Conservation (phyloP, 2,329 filamentous ascomycete species). For the Curvularia eragrostidis region DNA sequence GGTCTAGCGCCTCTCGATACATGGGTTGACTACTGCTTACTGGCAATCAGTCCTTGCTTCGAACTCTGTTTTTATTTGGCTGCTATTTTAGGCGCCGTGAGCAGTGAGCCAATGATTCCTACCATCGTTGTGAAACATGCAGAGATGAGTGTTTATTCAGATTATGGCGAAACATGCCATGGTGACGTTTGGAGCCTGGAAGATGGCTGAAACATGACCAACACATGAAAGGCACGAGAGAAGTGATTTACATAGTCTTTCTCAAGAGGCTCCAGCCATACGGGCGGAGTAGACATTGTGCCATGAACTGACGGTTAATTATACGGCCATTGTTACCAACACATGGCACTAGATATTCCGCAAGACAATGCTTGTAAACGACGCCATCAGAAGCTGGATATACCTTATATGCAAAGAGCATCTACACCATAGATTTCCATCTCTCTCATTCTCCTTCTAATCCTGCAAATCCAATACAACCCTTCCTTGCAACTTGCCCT, state of each 20-base stretch:
- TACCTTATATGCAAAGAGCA: not conserved
- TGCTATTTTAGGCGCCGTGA: not conserved
- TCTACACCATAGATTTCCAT: not conserved
- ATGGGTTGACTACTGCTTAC: not conserved
- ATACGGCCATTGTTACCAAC: too few relatives aligned
- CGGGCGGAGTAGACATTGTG: too few relatives aligned
- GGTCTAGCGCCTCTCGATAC: not conserved
- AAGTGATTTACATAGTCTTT: not conserved
- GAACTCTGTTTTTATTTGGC: not conserved
- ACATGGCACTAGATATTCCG: too few relatives aligned
- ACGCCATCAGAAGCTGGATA: not conserved
- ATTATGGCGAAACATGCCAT: not conserved
- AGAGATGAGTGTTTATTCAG: not conserved
- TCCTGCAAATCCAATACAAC: conserved; percentile 55
- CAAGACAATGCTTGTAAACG: not conserved
- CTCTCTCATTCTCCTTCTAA: not conserved
- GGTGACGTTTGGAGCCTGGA: not conserved
- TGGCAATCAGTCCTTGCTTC: not conserved
- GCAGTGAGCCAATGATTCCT: not conserved
- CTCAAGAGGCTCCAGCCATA: too few relatives aligned
- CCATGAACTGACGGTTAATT: too few relatives aligned
- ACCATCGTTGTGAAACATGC: not conserved
- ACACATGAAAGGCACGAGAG: not conserved
- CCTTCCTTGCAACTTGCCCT: conserved; percentile 54
- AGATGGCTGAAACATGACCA: not conserved